Conservation (phyloP, 768 basidiomycete species). For the Suillus lakei region DNA sequence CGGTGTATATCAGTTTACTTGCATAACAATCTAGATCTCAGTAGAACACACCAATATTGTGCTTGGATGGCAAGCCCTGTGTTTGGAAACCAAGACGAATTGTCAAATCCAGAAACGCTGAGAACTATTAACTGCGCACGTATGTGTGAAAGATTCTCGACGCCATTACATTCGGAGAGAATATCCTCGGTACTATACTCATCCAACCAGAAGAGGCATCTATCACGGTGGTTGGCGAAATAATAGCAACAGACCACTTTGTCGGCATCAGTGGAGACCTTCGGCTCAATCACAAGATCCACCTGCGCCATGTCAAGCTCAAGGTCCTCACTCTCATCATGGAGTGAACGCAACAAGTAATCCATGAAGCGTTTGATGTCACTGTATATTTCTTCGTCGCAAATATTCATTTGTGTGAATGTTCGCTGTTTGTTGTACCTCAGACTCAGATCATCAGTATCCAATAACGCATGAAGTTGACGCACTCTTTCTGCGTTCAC, state of each 20-base stretch:
- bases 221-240: conserved; percentile 50
- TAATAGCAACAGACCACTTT: conserved; percentile 47
- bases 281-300: conserved; percentile 55
- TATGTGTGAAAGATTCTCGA: conserved; percentile 28
- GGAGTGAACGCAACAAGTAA: conserved; percentile 26
- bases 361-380: conserved; percentile 42
- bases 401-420: conserved; percentile 60
- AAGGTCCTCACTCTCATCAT: conserved; percentile 19
- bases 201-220: conserved; percentile 60
- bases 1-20: not conserved
- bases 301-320: conserved; percentile 28
- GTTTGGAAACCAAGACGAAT: not conserved
- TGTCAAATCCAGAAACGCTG: not conserved
- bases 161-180: conserved; percentile 26
- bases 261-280: conserved; percentile 11
- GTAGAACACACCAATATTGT: conserved; percentile 39
- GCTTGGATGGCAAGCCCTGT: conserved; percentile 40
- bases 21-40: not conserved
- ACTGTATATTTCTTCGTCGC: conserved; percentile 33
- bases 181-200: conserved; percentile 41
- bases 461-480: not conserved
- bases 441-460: not conserved
- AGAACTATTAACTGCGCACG: conserved; percentile 12
- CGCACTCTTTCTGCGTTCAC: not conserved
- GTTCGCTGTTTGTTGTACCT: conserved; percentile 40